Base-by-base conservation (phyloP, 768 basidiomycete genomes). In the Paxillus involutus region DNA sequence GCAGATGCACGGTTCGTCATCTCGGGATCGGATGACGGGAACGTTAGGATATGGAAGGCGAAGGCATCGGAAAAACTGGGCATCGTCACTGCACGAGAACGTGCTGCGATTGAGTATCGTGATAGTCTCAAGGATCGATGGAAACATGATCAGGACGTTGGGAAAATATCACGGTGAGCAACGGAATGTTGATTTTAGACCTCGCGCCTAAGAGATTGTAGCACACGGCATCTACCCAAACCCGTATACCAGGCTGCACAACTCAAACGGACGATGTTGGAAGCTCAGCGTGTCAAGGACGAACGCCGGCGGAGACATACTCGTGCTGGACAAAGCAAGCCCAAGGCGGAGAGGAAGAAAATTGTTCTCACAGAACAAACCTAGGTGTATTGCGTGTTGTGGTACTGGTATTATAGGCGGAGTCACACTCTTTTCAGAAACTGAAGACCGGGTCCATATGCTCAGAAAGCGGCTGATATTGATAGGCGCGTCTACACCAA, bases 31-130 rank as follows among this genome's bases (percentile, higher is more conserved):
- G 95, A 97, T 60, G 94, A 97, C 64, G 94, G 94, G 11, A 97
- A 96, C 64, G 89, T 97, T 58, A 83, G 94, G 49, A 79, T 98
- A 65, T 97, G 95, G 95, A 98, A 98, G 69, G 86, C 91, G 19
- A 89, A 90, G 53, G 92, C 95, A 1, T 88, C 90, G 0, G 94
- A 94, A 61, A 95, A 91, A 69, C 77, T 99, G 35, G 97, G 96
- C 9, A 82, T 97, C 29, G 75, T 98, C 59, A 94, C 92, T 49
- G 88, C 91, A 14, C 80, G 94, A 51, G 96, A 98, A 68, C 82
- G 92, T 43, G 91, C 94, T 3, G 84, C 89, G 9, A 89, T 95
- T 59, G 95, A 98, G 70, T 98, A 98, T 74, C 79, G 97, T 19
- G 86, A 91, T 35, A 88, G 82, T 56, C 84, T 99, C 54, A 85